Evolutionary conservation across 1,284 basidiomycete genomes (phyloP), one percentile per base, ranked within the genome.

Genomic region (Polyporus tsugae): DNA sequence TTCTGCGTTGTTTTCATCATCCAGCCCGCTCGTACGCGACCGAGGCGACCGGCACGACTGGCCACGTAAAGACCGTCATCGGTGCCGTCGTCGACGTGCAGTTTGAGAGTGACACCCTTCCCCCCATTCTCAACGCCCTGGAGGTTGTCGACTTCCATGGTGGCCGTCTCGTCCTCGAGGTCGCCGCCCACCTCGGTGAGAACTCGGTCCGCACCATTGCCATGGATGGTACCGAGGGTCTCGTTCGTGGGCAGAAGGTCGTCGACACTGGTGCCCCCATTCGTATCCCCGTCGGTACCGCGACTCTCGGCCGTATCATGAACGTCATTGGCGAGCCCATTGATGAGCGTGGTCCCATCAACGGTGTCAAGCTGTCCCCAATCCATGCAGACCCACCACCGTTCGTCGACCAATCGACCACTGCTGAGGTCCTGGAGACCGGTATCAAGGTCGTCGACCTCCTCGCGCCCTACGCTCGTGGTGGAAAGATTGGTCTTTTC

Each of bases 361-460:
- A 96, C 85, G 96, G 95, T 81, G 94, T 92, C 82, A 95, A 95
- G 85, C 86, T 93, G 74, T 89, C 82, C 70, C 95, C 96, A 76
- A 99, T 99, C 81, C 97, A 99, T 85, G 95, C 95, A 78, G 97
- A 99, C 75, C 95, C 97, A 70, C 97, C 97, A 70, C 83, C 93
- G 60, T 99, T 99, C 87, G 95, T 98, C 75, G 97, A 99, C 79
- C 97, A 99, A 85, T 98, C 97, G 59, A 99, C 97, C 70, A 95
- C 95, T 64, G 96, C 97, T 75, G 97, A 99, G 84, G 95, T 99
- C 67, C 89, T 99, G 78, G 97, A 99, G 87, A 99, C 97, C 70
- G 97, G 97, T 88, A 99, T 99, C 90, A 99, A 99, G 89, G 97
- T 99, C 81, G 97, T 99, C 83, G 97, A 99, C 84, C 91, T 99